Evolutionary conservation across 495 filamentous ascomycete species (phyloP), one percentile per base, ranked within the genome.

Genomic region (Venustampulla echinocandica): DNA sequence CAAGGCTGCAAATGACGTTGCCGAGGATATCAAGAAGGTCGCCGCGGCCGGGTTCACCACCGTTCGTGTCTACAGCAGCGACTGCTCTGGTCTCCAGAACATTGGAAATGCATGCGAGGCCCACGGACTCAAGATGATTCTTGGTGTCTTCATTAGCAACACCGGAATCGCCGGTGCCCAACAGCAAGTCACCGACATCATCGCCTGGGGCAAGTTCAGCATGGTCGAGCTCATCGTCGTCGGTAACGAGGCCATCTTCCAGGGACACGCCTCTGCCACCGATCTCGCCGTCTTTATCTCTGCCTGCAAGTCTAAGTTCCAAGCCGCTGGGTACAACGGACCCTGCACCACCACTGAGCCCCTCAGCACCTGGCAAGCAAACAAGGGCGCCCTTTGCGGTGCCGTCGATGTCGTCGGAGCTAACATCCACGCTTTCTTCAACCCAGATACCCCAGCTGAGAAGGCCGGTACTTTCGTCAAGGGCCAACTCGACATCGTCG

Each of bases 401-500:
- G 74, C 66, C 52, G 72, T 95, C 44, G 90, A 97, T 64, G 67
- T 90, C 46, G 69, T 84, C 25, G 85, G 84, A 64, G 73, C 73
- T 63, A 95, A 94, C 74, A 77, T 90, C 61, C 90, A 97, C 65
- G 80, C 89, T 62, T 97, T 84, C 81, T 97, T 95, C 82, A 89
- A 93, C 76, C 51, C 77, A 39, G 60, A 68, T 34, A 75, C 80
- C 34, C 52, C 59, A 44, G 74, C 89, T 39, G 54, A 55, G 2
- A 43, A 75, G 36, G 90, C 90, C 37, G 90, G 90, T 62, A 56
- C 62, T 28, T 95, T 95, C 64, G 81, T 85, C 48, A 60, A 65
- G 33, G 45, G 62, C 49, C 79, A 93, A 72, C 73, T 90, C 44
- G 63, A 70, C 10, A 61, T 81, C 53, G 76, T 92, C 38, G 71